Conservation (phyloP, 2,329 filamentous ascomycete genomes). For the Xylaria sp. region DNA sequence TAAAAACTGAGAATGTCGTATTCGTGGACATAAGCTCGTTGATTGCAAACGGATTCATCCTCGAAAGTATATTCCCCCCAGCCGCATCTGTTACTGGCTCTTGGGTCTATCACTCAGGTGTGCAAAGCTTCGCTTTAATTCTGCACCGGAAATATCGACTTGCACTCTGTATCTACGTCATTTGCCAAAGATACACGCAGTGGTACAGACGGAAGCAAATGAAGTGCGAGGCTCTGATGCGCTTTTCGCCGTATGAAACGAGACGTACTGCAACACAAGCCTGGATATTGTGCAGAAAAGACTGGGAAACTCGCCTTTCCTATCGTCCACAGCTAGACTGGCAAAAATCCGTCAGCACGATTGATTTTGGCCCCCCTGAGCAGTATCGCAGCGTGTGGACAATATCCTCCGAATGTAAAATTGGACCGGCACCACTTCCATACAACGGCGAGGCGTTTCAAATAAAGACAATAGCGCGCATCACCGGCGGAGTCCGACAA, state of each 20-base stretch:
- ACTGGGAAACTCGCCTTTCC: background rate
- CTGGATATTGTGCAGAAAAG: background rate
- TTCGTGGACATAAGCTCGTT: background rate
- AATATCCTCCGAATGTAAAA: background rate
- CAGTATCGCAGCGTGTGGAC: background rate
- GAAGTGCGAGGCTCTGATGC: background rate
- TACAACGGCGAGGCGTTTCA: too few relatives aligned
- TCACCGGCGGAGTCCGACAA: too few relatives aligned
- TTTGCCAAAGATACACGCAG: background rate
- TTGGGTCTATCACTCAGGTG: too few relatives aligned
- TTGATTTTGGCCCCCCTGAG: background rate
- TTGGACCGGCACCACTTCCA: background rate
- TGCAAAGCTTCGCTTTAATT: background rate
- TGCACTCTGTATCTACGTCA: background rate
- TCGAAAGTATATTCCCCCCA: background rate
- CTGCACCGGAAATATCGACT: background rate
- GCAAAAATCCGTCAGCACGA: background rate
- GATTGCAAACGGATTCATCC: background rate
- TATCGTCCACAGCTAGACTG: background rate
- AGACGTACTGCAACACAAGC: constrained; percentile 1
- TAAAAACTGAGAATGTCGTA: too few relatives aligned
- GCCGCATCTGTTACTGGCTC: too few relatives aligned
- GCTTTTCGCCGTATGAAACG: background rate
- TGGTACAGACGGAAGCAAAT: background rate
- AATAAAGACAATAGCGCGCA: too few relatives aligned